A percentile compares a stretch with the other conserved stretches of the same genome.
These are phyloP conservation scores for Barnettozyma sp. DNA, from an alignment of 805 yeast species.

Conservation along the genomic window DNA sequence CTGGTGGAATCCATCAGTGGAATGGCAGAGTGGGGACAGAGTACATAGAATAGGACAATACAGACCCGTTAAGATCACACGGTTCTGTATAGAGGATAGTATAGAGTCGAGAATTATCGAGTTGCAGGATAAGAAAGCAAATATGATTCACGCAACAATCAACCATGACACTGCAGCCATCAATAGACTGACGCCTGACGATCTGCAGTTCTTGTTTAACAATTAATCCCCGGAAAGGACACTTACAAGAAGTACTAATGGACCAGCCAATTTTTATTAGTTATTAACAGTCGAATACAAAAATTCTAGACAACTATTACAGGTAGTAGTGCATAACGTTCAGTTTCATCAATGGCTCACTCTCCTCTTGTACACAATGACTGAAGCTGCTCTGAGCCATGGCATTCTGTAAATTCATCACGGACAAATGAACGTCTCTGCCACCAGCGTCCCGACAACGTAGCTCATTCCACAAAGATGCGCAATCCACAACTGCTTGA, in stretches of 20 bases:
- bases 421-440: conserved; percentile 5
- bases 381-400: conserved; percentile 15
- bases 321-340: conserved; percentile 15
- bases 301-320: background rate
- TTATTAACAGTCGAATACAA: background rate
- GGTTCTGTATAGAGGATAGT: conserved; percentile 93
- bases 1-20: conserved; percentile 99
- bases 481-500: conserved; percentile 6
- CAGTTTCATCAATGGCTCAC: conserved; percentile 12
- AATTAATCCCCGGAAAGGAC: conserved; percentile 44
- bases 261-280: too few species aligned
- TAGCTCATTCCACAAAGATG: background rate
- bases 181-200: conserved; percentile 83
- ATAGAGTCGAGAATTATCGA: conserved; percentile 95
- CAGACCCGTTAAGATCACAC: conserved; percentile 86
- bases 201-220: conserved; percentile 88
- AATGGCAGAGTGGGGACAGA: conserved; percentile 97
- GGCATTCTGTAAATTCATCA: conserved; percentile 17
- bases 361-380: conserved; percentile 1
- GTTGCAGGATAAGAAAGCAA: conserved; percentile 94
- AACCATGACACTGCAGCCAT: conserved; percentile 91
- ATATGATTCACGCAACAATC: conserved; percentile 95
- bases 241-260: too few species aligned
- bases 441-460: background rate
- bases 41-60: conserved; percentile 96